These are phyloP conservation scores for Clarireedia paspali DNA, from an alignment of 2,329 filamentous ascomycete species.

Conservation along the genomic window DNA sequence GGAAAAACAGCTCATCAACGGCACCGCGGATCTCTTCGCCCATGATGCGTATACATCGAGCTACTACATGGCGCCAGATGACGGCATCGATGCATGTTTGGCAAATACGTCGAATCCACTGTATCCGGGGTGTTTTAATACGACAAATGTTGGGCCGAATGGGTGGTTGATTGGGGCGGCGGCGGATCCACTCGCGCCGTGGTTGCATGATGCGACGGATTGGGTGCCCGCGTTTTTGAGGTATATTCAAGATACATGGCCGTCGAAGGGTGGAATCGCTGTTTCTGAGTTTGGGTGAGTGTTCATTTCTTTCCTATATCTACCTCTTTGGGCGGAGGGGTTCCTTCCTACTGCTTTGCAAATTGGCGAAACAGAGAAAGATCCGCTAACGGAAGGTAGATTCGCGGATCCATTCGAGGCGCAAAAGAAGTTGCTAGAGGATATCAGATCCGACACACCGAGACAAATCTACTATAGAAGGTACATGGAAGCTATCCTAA, in stretches of 20 bases:
- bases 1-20: conserved; percentile 42
- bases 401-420: conserved; percentile 22
- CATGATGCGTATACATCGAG: conserved; percentile 52
- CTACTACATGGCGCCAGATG: conserved; percentile 38
- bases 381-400: not conserved
- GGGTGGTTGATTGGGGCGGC: conserved; percentile 18
- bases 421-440: conserved; percentile 15
- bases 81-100: conserved; percentile 32
- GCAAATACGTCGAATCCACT: conserved; percentile 22
- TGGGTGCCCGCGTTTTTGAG: conserved; percentile 22
- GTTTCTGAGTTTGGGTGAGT: conserved; percentile 22
- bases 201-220: conserved; percentile 22
- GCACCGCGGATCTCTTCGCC: conserved; percentile 47
- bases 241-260: conserved; percentile 25
- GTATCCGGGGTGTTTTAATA: conserved; percentile 20
- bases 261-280: conserved; percentile 17
- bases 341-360: not conserved
- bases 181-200: conserved; percentile 19
- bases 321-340: not conserved
- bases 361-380: not conserved
- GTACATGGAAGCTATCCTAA: conserved; percentile 57
- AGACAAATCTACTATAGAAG: conserved; percentile 67
- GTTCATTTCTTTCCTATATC: not conserved
- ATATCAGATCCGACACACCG: conserved; percentile 69
- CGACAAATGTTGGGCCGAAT: conserved; percentile 9